Conservation (phyloP, 169 alveolate species). For the Amoebophrya sp. region DNA sequence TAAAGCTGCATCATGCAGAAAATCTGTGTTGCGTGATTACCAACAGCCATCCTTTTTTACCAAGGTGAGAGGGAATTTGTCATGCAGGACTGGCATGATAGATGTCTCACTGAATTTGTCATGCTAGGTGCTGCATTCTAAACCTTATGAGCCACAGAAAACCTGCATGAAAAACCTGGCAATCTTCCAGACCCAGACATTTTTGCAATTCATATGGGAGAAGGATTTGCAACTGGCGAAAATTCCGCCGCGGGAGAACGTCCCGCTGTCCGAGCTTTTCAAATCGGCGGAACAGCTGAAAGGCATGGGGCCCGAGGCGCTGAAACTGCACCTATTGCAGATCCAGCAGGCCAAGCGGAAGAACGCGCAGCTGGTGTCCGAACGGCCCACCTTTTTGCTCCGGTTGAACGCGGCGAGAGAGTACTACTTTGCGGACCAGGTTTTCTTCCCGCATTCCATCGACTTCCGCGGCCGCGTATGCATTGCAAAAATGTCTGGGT, state of each 20-base stretch:
- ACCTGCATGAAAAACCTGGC: too few relatives aligned
- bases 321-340: neutral
- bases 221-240: conserved; percentile 40
- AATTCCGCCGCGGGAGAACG: conserved; percentile 45
- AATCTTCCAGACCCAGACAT: too few relatives aligned
- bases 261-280: conserved; percentile 28
- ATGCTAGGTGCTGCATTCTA: too few relatives aligned
- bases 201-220: too few relatives aligned
- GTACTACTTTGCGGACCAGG: conserved; percentile 63
- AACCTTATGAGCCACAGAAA: too few relatives aligned
- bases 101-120: too few relatives aligned
- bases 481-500: too few relatives aligned
- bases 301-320: conserved; percentile 20
- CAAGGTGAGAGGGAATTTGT: too few relatives aligned
- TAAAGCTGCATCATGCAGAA: too few relatives aligned
- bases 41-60: too few relatives aligned
- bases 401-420: conserved; percentile 60
- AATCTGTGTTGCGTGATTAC: too few relatives aligned
- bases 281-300: conserved; percentile 38
- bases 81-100: too few relatives aligned
- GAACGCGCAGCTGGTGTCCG: conserved; percentile 39
- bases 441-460: conserved; percentile 89
- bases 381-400: conserved; percentile 52
- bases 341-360: conserved; percentile 34
- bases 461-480: conserved; percentile 95